A percentile compares a stretch with the other conserved stretches of the same genome.
Evolutionary conservation across 345 rosid genomes (phyloP).

Genomic region (Mercurialis annua): DNA sequence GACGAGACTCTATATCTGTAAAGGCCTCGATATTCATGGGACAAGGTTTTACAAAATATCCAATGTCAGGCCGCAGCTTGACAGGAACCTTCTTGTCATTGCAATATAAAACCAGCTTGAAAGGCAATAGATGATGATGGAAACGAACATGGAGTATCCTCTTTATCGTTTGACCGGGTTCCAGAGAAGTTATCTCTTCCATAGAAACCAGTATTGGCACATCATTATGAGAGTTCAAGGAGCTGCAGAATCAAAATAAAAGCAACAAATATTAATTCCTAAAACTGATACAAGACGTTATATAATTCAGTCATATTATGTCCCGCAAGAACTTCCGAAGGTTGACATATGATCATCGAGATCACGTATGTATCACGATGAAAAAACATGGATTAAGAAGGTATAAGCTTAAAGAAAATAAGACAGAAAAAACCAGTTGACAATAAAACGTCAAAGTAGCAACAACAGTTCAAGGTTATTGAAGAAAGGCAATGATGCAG

Average conservation of each 20-base stretch:
- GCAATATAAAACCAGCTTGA: conserved; percentile 55
- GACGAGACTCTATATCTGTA: conserved; percentile 54
- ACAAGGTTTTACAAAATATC: conserved; percentile 87
- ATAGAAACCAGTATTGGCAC: conserved; percentile 60
- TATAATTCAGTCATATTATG: background rate
- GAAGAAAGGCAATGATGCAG: background rate
- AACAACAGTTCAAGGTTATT: background rate
- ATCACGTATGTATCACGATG: background rate
- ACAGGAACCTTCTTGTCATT: conserved; percentile 60
- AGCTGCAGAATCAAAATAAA: conserved; percentile 42
- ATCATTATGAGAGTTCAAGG: conserved; percentile 34
- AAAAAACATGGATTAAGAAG: background rate
- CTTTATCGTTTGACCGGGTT: conserved; percentile 54
- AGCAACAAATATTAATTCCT: conserved; percentile 8
- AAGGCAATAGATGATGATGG: conserved; percentile 87
- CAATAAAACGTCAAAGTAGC: background rate
- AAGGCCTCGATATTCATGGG: conserved; percentile 58
- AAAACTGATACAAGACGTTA: background rate
- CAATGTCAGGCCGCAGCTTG: conserved; percentile 91
- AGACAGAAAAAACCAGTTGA: background rate
- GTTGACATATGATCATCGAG: too few species aligned
- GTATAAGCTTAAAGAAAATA: background rate
- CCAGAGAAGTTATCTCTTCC: conserved; percentile 64
- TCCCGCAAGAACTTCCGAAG: background rate
- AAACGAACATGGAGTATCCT: conserved; percentile 74